Base-by-base conservation (phyloP, 148 eudicot genomes). In the Persicaria maculosa region DNA sequence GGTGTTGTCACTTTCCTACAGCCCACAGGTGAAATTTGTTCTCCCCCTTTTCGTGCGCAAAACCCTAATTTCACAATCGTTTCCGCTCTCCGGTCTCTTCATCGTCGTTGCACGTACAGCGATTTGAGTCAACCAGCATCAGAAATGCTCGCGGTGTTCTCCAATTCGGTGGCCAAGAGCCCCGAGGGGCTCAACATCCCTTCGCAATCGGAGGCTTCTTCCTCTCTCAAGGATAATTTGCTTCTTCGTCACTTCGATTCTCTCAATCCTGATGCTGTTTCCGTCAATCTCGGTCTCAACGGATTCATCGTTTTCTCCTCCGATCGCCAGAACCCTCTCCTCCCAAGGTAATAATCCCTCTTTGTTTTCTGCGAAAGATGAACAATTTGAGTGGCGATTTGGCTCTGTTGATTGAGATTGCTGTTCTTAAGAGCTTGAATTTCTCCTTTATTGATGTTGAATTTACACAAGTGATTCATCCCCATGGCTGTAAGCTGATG, bases 91-190 rank as follows among this genome's bases (percentile, higher is more conserved):
- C 40, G 9, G 40, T 7, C 9, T 59, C 65, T 12, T 22, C 40
- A 19, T 20, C 62, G 62, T 17, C 19, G 14, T 31, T 36, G 6
- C 70, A 9, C 36, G 1, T 9, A 25, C 47, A 0, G 52, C 2
- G 40, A 31, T 47, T 62, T 44, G 61, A 50, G 8, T 22, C 58
- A 72, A 71, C 9, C 2, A 52, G 46, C 22, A 64, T 5, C 57
- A 47, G 3, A 17, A 74, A 57, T 70, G 77, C 50, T 75, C 55
- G 77, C 72, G 3, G 77, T 75, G 44, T 75, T 75, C 15, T 22
- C 67, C 59, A 75, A 75, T 9, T 75, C 72, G 45, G 77, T 75
- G 57, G 77, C 77, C 17, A 75, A 64, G 36, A 47, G 77, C 55
- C 77, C 77, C 15, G 77, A 75, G 50, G 77, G 69, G 9, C 58